Percentiles rank a stretch among this genome's conserved stretches.
These are phyloP conservation scores for Monosporascus sp. DNA, from an alignment of 2,329 filamentous ascomycete species.

Conservation along the genomic window DNA sequence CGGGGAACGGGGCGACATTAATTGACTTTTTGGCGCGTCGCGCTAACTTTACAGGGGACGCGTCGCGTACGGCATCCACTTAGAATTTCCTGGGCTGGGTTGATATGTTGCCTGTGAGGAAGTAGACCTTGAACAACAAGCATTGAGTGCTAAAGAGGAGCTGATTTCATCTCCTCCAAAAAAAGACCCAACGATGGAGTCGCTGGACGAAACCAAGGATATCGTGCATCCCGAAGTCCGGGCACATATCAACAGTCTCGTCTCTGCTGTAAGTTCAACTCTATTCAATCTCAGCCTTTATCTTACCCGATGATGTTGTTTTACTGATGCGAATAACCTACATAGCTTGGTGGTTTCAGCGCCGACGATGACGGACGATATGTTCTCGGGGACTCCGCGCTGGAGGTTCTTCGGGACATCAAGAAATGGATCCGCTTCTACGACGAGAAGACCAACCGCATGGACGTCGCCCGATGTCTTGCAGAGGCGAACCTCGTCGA, in stretches of 20 bases:
- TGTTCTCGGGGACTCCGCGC: constrained; percentile 84
- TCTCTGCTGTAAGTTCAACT: constrained; percentile 70
- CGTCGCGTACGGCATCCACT: constrained; percentile 1
- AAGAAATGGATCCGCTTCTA: constrained; percentile 94
- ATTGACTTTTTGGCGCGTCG: neutral
- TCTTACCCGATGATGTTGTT: neutral
- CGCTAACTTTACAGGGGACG: neutral
- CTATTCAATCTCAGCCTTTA: neutral
- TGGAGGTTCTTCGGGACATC: constrained; percentile 87
- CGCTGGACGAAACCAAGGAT: constrained; percentile 46
- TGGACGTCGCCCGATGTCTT: constrained; percentile 91
- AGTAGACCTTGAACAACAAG: neutral
- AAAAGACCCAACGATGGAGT: constrained; percentile 51
- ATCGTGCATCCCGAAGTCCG: constrained; percentile 88
- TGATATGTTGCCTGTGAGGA: neutral
- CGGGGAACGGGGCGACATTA: neutral
- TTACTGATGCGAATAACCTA: constrained; percentile 12
- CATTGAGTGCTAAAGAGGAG: constrained; percentile 6
- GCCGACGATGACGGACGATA: constrained; percentile 78
- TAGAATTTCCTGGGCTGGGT: no score
- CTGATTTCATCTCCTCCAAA: constrained; percentile 16
- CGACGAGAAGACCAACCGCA: constrained; percentile 87
- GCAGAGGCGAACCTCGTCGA: constrained; percentile 89
- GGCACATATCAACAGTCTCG: constrained; percentile 87
- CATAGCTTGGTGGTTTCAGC: constrained; percentile 77